phyloP scores from a whole-genome alignment of 1,284 basidiomycete genomes.

The Xanthoconium separans region DNA sequence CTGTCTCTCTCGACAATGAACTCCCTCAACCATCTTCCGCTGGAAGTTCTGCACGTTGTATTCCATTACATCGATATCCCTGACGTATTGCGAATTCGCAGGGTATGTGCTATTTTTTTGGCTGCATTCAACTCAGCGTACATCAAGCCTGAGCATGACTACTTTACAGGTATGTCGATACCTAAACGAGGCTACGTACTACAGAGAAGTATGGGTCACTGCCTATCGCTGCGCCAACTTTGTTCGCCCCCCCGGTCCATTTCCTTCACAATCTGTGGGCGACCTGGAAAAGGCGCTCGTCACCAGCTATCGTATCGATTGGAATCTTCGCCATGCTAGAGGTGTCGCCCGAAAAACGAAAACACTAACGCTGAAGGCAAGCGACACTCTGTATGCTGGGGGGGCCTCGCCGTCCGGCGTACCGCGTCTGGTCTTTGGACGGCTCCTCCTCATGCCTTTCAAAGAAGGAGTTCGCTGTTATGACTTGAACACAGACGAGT shows the following conservation, averaged over 20 bases:
- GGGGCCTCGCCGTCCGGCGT: too few species aligned
- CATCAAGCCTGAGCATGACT: neutral
- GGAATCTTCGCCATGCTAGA: neutral
- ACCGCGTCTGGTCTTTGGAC: constrained; percentile 13
- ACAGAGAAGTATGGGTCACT: too few species aligned
- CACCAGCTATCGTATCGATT: constrained; percentile 4
- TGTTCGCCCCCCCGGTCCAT: too few species aligned
- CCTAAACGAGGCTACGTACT: constrained; percentile 2
- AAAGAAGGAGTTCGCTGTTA: too few species aligned
- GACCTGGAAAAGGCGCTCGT: constrained; percentile 15
- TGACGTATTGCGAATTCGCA: constrained; percentile 20
- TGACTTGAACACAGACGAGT: too few species aligned
- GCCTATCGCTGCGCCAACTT: too few species aligned
- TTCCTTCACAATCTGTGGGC: constrained; percentile 10
- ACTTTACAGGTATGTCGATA: constrained; percentile 16
- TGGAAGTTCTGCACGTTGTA: constrained; percentile 5
- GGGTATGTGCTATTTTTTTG: constrained; percentile 7
- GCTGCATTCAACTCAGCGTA: too few species aligned
- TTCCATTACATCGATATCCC: constrained; percentile 14
- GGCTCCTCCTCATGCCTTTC: neutral
- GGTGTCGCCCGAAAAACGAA: neutral
- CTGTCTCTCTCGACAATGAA: neutral
- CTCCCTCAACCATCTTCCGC: neutral
- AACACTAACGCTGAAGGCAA: neutral
- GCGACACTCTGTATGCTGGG: constrained; percentile 4